phyloP scores from a whole-genome alignment of 805 yeast species.

The Ogataea haglerorum region DNA sequence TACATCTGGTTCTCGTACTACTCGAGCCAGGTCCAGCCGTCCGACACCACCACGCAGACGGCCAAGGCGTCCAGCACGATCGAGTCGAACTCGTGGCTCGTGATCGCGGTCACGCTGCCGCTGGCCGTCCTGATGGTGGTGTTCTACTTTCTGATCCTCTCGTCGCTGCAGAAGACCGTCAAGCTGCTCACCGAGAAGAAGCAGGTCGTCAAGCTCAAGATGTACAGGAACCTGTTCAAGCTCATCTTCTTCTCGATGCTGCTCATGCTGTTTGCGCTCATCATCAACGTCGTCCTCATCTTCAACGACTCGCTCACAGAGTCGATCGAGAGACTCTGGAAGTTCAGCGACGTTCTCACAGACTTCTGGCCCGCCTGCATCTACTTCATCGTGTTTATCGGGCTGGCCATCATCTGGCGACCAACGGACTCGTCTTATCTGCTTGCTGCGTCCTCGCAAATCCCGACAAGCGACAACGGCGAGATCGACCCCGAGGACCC shows the following conservation, averaged over 20 bases:
- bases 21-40: conserved; percentile 32
- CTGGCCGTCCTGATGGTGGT: conserved; percentile 62
- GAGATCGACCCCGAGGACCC: conserved; percentile 30
- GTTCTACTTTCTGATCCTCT: conserved; percentile 72
- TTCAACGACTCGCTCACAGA: conserved; percentile 73
- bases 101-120: conserved; percentile 63
- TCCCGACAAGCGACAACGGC: conserved; percentile 65
- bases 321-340: conserved; percentile 86
- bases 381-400: conserved; percentile 77
- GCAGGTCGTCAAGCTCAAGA: conserved; percentile 83
- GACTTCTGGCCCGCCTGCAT: conserved; percentile 96
- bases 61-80: conserved; percentile 48
- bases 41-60: conserved; percentile 30
- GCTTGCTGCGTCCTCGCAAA: conserved; percentile 90
- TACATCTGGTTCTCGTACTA: conserved; percentile 48
- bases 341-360: conserved; percentile 77
- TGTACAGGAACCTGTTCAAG: conserved; percentile 77
- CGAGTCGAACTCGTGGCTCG: conserved; percentile 43
- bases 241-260: conserved; percentile 71
- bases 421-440: conserved; percentile 95
- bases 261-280: conserved; percentile 65
- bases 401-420: conserved; percentile 91
- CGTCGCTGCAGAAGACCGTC: conserved; percentile 72
- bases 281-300: conserved; percentile 64
- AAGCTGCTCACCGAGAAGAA: conserved; percentile 74